Base-by-base conservation (phyloP, 2,329 filamentous ascomycete genomes). In the Moelleriella libera region DNA sequence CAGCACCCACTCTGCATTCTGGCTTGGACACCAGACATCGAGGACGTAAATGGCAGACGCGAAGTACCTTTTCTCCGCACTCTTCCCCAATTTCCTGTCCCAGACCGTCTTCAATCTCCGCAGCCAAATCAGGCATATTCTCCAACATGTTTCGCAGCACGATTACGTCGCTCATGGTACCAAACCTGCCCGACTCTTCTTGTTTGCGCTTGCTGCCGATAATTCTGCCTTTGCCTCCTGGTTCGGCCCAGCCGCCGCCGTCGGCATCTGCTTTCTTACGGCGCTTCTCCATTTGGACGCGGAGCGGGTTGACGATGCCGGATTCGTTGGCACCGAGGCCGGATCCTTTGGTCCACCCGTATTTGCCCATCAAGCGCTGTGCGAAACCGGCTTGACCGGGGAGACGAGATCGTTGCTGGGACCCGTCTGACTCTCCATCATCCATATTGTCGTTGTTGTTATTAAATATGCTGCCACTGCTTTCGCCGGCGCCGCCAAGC, bases 11-110 rank as follows among this genome's bases (percentile, higher is more conserved):
- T 21, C 21, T 21, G 21, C 2, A 3, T 21, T 21, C 21, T 21
- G 21, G 21, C 21, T 21, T 21, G 21, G 21, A 21, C 21, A 21
- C 21, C 21, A 21, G 21, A 21, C 21, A 21, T 21, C 21, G 21
- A 21, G 21, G 21, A 21, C 21, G 21, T 21, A 21, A 21, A 21
- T 2, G 21, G 21, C 21, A 21, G 21, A 21, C 21, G 21, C 21
- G 2, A 21, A 21, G 21, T 50, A 82, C 78, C 73, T 89, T 88
- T 53, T 87, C 80, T 45, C 82, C 82, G 63, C 94, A 96, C 60
- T 94, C 87, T 58, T 96, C 87, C 6, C 92, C 92, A 63, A 98
- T 96, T 62, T 96, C 89, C 67, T 97, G 90, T 55, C 90, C 82
- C 45, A 98, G 68, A 0, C 79, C 79, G 11, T 75, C 74, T 50